These are phyloP conservation scores for Diplodia corticola DNA, from an alignment of 2,329 filamentous ascomycete genomes.

Conservation along the genomic window DNA sequence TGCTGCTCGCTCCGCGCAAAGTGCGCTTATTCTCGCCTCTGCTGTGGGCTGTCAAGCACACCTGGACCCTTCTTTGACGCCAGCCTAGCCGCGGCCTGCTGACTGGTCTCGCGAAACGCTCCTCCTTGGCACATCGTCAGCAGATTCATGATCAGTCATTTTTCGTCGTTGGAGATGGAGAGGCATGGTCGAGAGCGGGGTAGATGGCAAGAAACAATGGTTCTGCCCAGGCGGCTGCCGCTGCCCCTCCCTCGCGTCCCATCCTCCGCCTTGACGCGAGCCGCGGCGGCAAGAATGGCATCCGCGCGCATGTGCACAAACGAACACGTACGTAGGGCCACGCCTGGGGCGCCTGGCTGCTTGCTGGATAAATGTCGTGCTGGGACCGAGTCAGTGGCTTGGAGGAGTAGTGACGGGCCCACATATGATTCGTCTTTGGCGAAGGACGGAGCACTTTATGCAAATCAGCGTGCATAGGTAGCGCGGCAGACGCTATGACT, in stretches of 20 bases:
- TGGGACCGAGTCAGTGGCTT: neutral
- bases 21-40: slow-evolving; percentile 7
- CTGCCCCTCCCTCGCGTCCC: neutral
- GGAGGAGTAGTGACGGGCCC: neutral
- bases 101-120: neutral
- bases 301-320: neutral
- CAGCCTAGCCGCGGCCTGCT: neutral
- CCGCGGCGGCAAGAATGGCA: neutral
- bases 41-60: neutral
- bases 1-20: neutral
- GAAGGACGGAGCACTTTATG: slow-evolving; percentile 9
- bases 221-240: slow-evolving; percentile 7
- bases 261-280: neutral
- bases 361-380: slow-evolving; percentile 8
- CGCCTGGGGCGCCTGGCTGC: neutral
- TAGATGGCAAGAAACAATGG: neutral
- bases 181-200: slow-evolving; percentile 1
- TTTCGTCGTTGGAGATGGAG: neutral
- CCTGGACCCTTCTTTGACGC: slow-evolving; percentile 1
- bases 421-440: slow-evolving; percentile 7
- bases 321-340: slow-evolving; percentile 12
- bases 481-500: slow-evolving; percentile 1
- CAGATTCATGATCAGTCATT: too few relatives aligned
- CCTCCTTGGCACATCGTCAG: neutral
- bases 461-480: slow-evolving; percentile 15